phyloP scores from a whole-genome alignment of 2,329 filamentous ascomycete species.

The Paracorniculantispora psalliotae region DNA sequence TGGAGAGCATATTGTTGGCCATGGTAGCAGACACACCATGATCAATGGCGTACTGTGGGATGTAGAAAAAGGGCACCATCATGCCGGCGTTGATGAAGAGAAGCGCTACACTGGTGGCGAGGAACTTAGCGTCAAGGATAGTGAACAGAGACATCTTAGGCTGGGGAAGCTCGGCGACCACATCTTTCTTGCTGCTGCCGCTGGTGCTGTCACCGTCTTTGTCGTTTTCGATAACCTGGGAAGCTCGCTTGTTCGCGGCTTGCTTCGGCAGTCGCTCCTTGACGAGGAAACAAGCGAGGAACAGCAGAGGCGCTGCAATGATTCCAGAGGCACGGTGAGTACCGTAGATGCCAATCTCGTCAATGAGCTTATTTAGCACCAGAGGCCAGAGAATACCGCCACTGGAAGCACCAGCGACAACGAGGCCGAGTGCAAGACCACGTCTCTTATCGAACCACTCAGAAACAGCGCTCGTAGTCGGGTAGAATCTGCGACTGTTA shows the following conservation, averaged over 20 bases:
- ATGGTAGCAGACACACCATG: constrained; percentile 42
- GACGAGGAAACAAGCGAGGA: constrained; percentile 24
- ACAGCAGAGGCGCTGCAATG: constrained; percentile 22
- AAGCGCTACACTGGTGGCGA: constrained; percentile 19
- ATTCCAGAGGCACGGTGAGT: background rate
- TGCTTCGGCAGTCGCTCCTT: constrained; percentile 20
- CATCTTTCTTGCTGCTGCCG: background rate
- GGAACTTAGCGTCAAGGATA: constrained; percentile 21
- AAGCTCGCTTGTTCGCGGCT: background rate
- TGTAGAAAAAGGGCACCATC: constrained; percentile 26
- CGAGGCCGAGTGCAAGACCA: constrained; percentile 25
- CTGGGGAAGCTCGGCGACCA: constrained; percentile 18
- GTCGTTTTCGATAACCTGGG: constrained; percentile 13
- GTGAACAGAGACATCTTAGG: constrained; percentile 6
- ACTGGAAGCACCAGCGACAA: constrained; percentile 26
- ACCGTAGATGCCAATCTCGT: background rate
- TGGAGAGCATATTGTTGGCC: constrained; percentile 56
- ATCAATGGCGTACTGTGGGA: constrained; percentile 47
- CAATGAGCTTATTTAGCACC: constrained; percentile 16
- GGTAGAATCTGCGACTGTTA: constrained; percentile 22
- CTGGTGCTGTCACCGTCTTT: background rate
- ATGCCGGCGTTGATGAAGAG: constrained; percentile 26
- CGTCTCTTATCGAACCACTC: constrained; percentile 27
- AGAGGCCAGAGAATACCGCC: constrained; percentile 28
- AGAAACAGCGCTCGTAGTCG: constrained; percentile 25